A percentile compares a stretch with the other conserved stretches of the same genome.
These are phyloP conservation scores for Colletotrichum echinochloae DNA, from an alignment of 2,329 filamentous ascomycete species.

Conservation along the genomic window DNA sequence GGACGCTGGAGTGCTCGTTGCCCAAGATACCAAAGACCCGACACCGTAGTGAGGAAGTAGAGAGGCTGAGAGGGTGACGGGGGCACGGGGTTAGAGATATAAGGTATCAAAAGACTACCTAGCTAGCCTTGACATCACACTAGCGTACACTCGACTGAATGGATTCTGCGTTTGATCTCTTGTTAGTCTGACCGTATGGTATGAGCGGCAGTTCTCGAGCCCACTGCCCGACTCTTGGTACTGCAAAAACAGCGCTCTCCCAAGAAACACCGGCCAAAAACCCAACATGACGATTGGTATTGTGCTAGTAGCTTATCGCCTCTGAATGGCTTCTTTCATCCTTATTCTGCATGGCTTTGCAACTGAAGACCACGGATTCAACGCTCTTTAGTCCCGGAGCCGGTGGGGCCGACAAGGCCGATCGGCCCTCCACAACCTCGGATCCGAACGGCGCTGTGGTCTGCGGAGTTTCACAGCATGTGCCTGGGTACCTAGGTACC, in stretches of 20 bases:
- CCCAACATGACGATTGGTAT: background rate
- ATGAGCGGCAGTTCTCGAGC: background rate
- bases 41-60: background rate
- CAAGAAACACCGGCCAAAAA: background rate
- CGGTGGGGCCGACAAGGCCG: background rate
- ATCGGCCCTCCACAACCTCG: slow-evolving; percentile 9
- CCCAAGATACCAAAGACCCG: background rate
- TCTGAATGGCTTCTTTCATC: background rate
- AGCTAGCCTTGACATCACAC: background rate
- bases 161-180: slow-evolving; percentile 8
- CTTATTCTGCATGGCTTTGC: background rate
- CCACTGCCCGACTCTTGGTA: background rate
- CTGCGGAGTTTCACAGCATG: background rate
- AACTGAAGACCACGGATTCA: background rate
- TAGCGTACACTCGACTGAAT: background rate
- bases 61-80: too few species aligned
- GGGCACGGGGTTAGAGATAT: too few species aligned
- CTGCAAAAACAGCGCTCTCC: background rate
- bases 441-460: slow-evolving; percentile 16
- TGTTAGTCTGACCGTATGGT: background rate
- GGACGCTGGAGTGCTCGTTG: background rate
- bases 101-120: too few species aligned
- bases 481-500: too few species aligned
- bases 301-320: background rate
- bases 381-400: background rate